Percentiles rank a stretch among this genome's conserved stretches.
phyloP scores from a whole-genome alignment of 257 asterid genomes.

The Coffea canephora region DNA sequence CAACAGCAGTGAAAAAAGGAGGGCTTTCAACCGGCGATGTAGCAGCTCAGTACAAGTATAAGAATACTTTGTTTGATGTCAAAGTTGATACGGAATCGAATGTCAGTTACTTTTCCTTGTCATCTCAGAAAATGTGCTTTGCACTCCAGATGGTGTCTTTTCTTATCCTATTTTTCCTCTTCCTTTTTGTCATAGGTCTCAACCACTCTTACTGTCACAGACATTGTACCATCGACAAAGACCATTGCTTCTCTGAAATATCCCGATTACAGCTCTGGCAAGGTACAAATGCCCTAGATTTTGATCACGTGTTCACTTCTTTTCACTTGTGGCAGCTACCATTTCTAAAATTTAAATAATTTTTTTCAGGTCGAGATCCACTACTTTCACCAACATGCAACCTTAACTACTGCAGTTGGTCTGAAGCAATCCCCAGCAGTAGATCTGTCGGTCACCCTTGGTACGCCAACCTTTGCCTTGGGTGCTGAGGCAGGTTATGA shows the following conservation, averaged over 20 bases:
- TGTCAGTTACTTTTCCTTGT: constrained; percentile 36
- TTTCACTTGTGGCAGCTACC: constrained; percentile 3
- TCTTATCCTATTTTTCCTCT: constrained; percentile 15
- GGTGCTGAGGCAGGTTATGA: constrained; percentile 91
- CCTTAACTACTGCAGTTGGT: constrained; percentile 66
- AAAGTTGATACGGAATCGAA: constrained; percentile 92
- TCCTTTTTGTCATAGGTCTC: constrained; percentile 45
- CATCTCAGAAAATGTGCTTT: constrained; percentile 2
- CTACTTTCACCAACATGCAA: constrained; percentile 81
- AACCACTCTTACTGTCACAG: constrained; percentile 49
- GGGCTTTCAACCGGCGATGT: constrained; percentile 87
- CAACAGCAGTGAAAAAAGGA: constrained; percentile 79
- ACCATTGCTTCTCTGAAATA: constrained; percentile 59
- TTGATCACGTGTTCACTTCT: neutral
- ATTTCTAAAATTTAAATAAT: constrained; percentile 1
- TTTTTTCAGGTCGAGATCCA: constrained; percentile 69
- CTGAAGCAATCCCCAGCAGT: constrained; percentile 58
- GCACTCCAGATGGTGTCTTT: constrained; percentile 8
- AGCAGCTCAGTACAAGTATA: constrained; percentile 62
- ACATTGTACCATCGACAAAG: constrained; percentile 70
- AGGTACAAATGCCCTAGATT: constrained; percentile 42
- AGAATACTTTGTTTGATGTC: constrained; percentile 52
- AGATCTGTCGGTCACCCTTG: constrained; percentile 65
- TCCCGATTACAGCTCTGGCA: constrained; percentile 77
- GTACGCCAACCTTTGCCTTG: constrained; percentile 79